phyloP scores from a whole-genome alignment of 2,329 filamentous ascomycete species.

The Alternaria atra region DNA sequence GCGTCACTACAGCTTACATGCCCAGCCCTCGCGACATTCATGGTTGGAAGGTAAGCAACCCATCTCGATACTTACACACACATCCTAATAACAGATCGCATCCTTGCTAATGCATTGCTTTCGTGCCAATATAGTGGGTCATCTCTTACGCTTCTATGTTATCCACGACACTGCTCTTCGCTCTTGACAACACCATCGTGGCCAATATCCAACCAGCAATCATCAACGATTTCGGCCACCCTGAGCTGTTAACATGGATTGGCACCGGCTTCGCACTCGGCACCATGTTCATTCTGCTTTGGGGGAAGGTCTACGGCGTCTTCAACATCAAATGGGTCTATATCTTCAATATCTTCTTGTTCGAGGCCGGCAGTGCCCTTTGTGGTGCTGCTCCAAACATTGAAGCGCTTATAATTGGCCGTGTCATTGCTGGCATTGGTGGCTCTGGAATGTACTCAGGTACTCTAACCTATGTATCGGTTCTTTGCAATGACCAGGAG shows the following conservation, averaged over 20 bases:
- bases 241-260: slow-evolving; percentile 39
- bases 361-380: slow-evolving; percentile 45
- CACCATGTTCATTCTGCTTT: slow-evolving; percentile 22
- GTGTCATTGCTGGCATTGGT: slow-evolving; percentile 57
- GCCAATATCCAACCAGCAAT: slow-evolving; percentile 44
- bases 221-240: slow-evolving; percentile 33
- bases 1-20: no score
- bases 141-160: background rate
- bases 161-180: slow-evolving; percentile 24
- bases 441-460: slow-evolving; percentile 54
- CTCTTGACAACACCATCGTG: slow-evolving; percentile 37
- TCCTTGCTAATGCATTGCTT: background rate
- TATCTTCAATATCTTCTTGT: slow-evolving; percentile 24
- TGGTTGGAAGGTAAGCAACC: slow-evolving; percentile 6
- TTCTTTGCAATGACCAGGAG: slow-evolving; percentile 15
- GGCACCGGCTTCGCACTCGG: slow-evolving; percentile 41
- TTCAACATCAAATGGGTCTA: slow-evolving; percentile 58
- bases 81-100: fast-evolving
- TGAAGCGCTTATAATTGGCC: slow-evolving; percentile 50
- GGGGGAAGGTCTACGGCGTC: slow-evolving; percentile 51
- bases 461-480: slow-evolving; percentile 34
- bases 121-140: background rate
- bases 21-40: background rate
- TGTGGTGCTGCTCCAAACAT: slow-evolving; percentile 48
- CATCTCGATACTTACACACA: background rate